Evolutionary conservation across 352 stramenopile species (phyloP).

Genomic region (Hyaloperonospora brassicae): DNA sequence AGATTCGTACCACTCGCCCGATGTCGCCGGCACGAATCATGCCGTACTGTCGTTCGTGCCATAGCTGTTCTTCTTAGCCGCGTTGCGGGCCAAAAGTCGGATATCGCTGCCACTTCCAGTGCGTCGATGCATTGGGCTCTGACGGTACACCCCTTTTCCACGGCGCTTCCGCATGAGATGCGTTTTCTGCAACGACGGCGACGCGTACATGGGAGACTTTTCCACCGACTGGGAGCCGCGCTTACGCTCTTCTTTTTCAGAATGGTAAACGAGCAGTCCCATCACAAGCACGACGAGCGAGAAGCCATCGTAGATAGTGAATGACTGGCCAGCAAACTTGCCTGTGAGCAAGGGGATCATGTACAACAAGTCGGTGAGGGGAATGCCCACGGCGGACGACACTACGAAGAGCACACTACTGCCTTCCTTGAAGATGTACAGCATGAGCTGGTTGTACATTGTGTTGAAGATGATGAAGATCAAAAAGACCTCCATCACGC

Average conservation of each 20-base stretch:
- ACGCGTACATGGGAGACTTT: slow-evolving; percentile 83
- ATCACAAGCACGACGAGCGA: slow-evolving; percentile 82
- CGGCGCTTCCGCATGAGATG: slow-evolving; percentile 75
- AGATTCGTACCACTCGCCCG: neutral
- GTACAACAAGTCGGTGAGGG: slow-evolving; percentile 78
- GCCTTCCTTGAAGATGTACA: slow-evolving; percentile 86
- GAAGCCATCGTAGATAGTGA: slow-evolving; percentile 86
- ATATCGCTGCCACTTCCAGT: slow-evolving; percentile 39
- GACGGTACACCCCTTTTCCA: slow-evolving; percentile 77
- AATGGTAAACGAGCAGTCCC: slow-evolving; percentile 81
- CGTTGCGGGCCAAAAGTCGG: slow-evolving; percentile 45
- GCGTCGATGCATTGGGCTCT: slow-evolving; percentile 62
- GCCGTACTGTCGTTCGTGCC: slow-evolving; percentile 32
- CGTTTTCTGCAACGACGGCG: slow-evolving; percentile 74
- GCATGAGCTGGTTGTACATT: slow-evolving; percentile 84
- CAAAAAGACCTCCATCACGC: slow-evolving; percentile 66
- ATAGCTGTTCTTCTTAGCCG: slow-evolving; percentile 41
- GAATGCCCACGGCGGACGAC: slow-evolving; percentile 72
- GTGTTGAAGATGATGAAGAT: slow-evolving; percentile 86
- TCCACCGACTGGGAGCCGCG: slow-evolving; percentile 54
- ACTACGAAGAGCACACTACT: slow-evolving; percentile 85
- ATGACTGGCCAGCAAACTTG: slow-evolving; percentile 49
- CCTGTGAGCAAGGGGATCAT: slow-evolving; percentile 76
- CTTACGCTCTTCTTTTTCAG: slow-evolving; percentile 76
- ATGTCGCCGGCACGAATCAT: neutral